These are phyloP conservation scores for Piromyces sp. DNA, from an alignment of 192 early-diverging fungal genomes.

Conservation along the genomic window DNA sequence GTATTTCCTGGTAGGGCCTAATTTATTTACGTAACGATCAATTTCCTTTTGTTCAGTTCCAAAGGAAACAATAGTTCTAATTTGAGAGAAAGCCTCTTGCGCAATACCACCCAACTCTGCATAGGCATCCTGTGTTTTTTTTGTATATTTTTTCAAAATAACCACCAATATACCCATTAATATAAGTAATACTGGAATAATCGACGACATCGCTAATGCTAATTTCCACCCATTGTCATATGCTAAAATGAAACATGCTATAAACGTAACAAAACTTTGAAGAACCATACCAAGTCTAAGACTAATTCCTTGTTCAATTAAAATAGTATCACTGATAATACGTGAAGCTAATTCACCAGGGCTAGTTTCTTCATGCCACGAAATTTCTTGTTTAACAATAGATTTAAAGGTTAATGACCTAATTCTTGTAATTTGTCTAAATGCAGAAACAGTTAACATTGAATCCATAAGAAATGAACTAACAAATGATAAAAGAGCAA, in stretches of 20 bases:
- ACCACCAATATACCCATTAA: constrained; percentile 24
- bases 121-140: constrained; percentile 48
- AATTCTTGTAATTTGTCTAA: background rate
- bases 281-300: background rate
- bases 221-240: background rate
- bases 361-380: background rate
- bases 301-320: background rate
- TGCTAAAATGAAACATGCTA: background rate
- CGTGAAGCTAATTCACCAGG: background rate
- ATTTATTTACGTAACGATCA: constrained; percentile 31
- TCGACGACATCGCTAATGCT: background rate
- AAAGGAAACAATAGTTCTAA: constrained; percentile 79
- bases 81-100: constrained; percentile 61
- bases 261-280: background rate
- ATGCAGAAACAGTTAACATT: background rate
- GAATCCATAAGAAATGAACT: background rate
- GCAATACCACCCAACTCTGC: constrained; percentile 75
- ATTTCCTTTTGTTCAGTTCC: constrained; percentile 54
- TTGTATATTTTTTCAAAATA: constrained; percentile 19
- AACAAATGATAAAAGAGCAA: background rate
- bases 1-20: background rate
- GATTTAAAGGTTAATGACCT: background rate
- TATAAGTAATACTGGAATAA: background rate
- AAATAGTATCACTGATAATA: background rate
- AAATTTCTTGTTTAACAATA: background rate